Conservation (phyloP, 495 filamentous ascomycete species). For the Echria macrotheca region DNA sequence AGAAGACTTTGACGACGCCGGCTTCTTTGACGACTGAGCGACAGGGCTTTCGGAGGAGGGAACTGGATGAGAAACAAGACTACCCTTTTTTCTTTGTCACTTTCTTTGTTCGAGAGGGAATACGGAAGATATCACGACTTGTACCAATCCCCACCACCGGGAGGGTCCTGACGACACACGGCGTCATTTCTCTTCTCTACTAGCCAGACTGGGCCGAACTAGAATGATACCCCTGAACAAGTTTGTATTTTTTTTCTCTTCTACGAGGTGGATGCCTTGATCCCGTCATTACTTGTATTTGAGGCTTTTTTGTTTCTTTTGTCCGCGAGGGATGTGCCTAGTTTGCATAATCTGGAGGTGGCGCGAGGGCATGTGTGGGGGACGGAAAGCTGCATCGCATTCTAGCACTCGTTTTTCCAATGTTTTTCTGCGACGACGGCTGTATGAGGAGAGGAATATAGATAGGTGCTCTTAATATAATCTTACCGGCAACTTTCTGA, state of each 20-base stretch:
- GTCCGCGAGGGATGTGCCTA: background rate
- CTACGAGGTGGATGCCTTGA: no score
- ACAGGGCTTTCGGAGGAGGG: background rate
- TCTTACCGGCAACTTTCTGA: no score
- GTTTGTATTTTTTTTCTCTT: slow-evolving; percentile 7
- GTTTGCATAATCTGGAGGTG: no score
- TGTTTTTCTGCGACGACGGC: no score
- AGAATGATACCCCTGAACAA: slow-evolving; percentile 26
- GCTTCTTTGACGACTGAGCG: slow-evolving; percentile 50
- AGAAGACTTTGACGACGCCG: slow-evolving; percentile 50
- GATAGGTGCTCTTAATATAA: no score
- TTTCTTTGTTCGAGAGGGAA: slow-evolving; percentile 3
- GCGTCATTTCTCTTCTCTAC: slow-evolving; percentile 1
- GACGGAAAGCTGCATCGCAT: no score
- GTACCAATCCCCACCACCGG: background rate
- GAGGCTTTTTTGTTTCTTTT: slow-evolving; percentile 7
- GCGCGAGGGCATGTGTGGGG: no score
- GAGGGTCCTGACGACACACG: background rate
- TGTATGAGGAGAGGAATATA: no score
- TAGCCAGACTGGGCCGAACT: slow-evolving; percentile 12
- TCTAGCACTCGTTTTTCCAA: slow-evolving; percentile 2
- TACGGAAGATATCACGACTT: slow-evolving; percentile 12
- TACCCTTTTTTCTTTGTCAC: slow-evolving; percentile 22
- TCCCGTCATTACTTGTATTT: no score
- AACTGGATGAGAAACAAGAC: background rate